Evolutionary conservation across 768 basidiomycete species (phyloP).

Genomic region (Leccinum olivaceopallidum): DNA sequence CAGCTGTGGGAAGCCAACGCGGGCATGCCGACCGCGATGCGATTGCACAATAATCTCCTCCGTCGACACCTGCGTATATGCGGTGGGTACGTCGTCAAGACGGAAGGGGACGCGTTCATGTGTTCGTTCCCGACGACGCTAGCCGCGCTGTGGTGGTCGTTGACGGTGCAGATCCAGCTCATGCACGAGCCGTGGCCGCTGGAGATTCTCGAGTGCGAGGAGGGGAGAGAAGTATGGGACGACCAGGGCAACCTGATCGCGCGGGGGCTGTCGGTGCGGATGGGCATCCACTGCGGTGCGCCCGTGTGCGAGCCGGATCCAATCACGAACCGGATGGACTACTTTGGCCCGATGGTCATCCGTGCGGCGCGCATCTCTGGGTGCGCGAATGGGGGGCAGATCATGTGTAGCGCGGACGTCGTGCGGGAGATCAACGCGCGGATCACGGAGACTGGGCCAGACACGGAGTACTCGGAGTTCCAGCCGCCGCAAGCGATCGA

Average conservation of each 20-base stretch:
- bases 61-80: slow-evolving; percentile 84
- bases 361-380: slow-evolving; percentile 79
- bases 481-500: slow-evolving; percentile 67
- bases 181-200: too few species aligned
- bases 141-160: too few species aligned
- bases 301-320: slow-evolving; percentile 56
- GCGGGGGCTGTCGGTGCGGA: too few species aligned
- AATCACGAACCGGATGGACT: slow-evolving; percentile 94
- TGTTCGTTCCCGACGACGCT: too few species aligned
- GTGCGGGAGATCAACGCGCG: slow-evolving; percentile 75
- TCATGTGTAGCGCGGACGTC: slow-evolving; percentile 88
- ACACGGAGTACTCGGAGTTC: slow-evolving; percentile 59
- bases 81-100: slow-evolving; percentile 98
- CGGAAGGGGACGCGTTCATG: slow-evolving; percentile 98
- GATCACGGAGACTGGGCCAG: slow-evolving; percentile 51
- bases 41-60: slow-evolving; percentile 83
- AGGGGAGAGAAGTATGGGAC: too few species aligned
- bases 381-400: slow-evolving; percentile 86
- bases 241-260: too few species aligned
- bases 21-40: slow-evolving; percentile 94
- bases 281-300: too few species aligned
- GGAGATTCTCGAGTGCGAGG: too few species aligned
- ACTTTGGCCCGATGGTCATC: slow-evolving; percentile 96
- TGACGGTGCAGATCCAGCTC: too few species aligned
- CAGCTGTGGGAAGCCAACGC: slow-evolving; percentile 95